Evolutionary conservation across 768 basidiomycete genomes (phyloP).

Genomic region (Suillus americanus): DNA sequence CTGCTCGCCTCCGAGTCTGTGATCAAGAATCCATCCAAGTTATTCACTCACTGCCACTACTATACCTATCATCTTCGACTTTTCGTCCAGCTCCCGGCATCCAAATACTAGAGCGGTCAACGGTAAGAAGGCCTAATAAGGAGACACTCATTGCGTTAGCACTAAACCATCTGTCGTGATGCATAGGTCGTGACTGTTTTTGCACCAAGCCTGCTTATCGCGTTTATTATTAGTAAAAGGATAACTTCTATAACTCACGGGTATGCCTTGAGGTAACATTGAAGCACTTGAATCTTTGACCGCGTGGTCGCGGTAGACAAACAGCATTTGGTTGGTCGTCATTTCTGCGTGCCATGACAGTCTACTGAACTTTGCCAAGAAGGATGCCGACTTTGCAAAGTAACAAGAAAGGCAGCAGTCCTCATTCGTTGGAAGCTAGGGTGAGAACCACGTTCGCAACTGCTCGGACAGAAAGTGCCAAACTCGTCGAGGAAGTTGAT

Average conservation of each 20-base stretch:
- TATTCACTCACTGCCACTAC: not conserved
- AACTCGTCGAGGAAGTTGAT: conserved; percentile 26
- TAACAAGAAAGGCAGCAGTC: not conserved
- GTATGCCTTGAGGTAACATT: not conserved
- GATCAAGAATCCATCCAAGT: not conserved
- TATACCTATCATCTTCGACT: not conserved
- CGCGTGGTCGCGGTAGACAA: not conserved
- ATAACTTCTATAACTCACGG: not conserved
- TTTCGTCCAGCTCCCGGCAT: not conserved
- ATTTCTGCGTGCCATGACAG: not conserved
- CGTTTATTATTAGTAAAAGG: not conserved
- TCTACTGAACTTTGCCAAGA: not conserved
- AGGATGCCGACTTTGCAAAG: not conserved
- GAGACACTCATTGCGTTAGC: too few relatives aligned
- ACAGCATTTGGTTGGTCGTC: not conserved
- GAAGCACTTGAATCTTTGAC: not conserved
- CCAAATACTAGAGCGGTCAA: not conserved
- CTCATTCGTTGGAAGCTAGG: conserved; percentile 19
- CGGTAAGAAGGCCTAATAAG: not conserved
- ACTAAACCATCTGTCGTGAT: not conserved
- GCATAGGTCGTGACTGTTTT: not conserved
- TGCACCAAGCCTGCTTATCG: not conserved
- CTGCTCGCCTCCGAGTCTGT: not conserved
- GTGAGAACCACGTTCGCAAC: conserved; percentile 18
- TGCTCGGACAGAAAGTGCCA: conserved; percentile 13